Base-by-base conservation (phyloP, 371 early-diverging fungal genomes). In the Dentiscutata heterogama region DNA sequence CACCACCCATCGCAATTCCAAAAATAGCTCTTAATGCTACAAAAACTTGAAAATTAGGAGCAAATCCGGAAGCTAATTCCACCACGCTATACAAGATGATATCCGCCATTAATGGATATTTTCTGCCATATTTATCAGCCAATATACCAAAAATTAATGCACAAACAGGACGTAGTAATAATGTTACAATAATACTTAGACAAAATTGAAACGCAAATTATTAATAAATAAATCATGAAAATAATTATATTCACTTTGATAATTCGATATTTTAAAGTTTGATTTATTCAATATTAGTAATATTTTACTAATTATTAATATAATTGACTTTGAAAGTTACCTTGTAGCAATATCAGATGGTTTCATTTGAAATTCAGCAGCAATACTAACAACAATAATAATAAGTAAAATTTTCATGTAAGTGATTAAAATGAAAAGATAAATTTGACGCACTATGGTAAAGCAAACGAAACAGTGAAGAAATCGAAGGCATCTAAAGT, bases 1-100 rank as follows among this genome's bases (percentile, higher is more conserved):
- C 93, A 50, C 94, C 95, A 53, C 95, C 94, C 92, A 94, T 92
- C 18, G 90, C 87, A 65, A 94, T 90, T 27, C 93, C 93, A 85
- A 93, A 94, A 6, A 94, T 72, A 8, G 91, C 90, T 56, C 93
- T 90, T 18, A 93, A 83, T 6, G 85, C 83, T 35, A 88, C 75
- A 35, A 90, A 88, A 22, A 83, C 86, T 11, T 86, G 82, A 3
- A 92, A 86, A 82, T 91, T 92, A 4, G 86, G 88, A 2, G 93
- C 87, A 78, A 94, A 94, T 0, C 94, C 95, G 56, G 93, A 91
- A 3, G 88, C 90, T 80, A 94, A 87, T 79, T 93, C 92, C 58
- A 94, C 86, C 14, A 92, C 42, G 0, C 93, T 91, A 73, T 90
- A 93, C 60, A 94, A 75, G 10, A 91, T 67, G 64, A 95, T 85